A percentile compares a stretch with the other conserved stretches of the same genome.
phyloP scores from a whole-genome alignment of 306 rosid genomes.

The Calophaca sinica region DNA sequence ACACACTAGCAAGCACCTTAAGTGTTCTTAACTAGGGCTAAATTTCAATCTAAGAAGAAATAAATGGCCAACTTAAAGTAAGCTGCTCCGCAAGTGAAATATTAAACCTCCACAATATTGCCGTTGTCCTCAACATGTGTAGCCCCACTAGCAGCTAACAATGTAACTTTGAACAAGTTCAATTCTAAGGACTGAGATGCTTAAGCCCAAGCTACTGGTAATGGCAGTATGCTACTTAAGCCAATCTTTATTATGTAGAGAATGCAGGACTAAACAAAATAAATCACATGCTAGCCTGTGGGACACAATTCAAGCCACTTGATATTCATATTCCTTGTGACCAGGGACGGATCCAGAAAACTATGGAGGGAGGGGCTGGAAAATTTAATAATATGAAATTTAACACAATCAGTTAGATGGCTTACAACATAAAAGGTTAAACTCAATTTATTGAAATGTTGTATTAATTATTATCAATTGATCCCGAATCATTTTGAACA shows the following conservation, averaged over 20 bases:
- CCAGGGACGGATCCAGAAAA: too few relatives aligned
- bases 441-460: too few relatives aligned
- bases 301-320: constrained; percentile 10
- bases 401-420: too few relatives aligned
- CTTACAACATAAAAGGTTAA: too few relatives aligned
- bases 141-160: background rate
- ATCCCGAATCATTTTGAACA: too few relatives aligned
- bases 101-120: constrained; percentile 22
- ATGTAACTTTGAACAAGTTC: constrained; percentile 21
- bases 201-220: too few relatives aligned
- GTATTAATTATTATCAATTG: too few relatives aligned
- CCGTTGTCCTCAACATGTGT: background rate
- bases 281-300: background rate
- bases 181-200: too few relatives aligned
- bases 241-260: background rate
- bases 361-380: too few relatives aligned
- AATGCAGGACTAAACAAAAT: background rate
- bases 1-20: background rate
- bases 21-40: constrained; percentile 6
- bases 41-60: constrained; percentile 1
- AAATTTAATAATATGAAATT: too few relatives aligned
- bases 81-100: background rate
- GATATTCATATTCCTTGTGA: background rate
- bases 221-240: background rate
- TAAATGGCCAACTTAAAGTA: background rate